These are phyloP conservation scores for Trifolium pratense DNA, from an alignment of 306 rosid genomes.

Conservation along the genomic window DNA sequence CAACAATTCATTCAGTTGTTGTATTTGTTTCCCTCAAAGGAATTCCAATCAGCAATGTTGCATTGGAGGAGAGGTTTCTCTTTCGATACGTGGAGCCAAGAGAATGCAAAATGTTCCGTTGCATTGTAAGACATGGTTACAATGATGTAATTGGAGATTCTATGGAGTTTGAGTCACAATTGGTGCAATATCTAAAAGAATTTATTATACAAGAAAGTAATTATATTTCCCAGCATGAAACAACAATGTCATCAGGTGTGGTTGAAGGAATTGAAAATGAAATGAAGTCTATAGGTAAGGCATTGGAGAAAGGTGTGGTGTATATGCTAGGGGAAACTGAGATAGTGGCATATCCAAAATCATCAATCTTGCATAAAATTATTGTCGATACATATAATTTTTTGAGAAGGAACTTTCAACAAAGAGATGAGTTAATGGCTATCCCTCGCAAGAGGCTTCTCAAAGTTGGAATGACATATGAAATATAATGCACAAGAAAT, in stretches of 20 bases:
- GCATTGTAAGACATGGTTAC: conserved; percentile 70
- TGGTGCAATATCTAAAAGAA: conserved; percentile 56
- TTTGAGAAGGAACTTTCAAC: conserved; percentile 62
- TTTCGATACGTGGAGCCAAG: conserved; percentile 63
- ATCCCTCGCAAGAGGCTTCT: conserved; percentile 58
- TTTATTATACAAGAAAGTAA: conserved; percentile 31
- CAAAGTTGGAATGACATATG: conserved; percentile 50
- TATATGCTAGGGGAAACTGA: conserved; percentile 63
- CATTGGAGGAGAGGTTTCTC: conserved; percentile 54
- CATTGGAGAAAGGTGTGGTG: conserved; percentile 58
- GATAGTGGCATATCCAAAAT: conserved; percentile 54
- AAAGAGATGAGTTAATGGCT: conserved; percentile 47
- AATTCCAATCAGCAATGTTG: conserved; percentile 57
- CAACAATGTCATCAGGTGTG: background rate
- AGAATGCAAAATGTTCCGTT: conserved; percentile 57
- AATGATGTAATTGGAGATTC: conserved; percentile 51
- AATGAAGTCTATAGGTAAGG: conserved; percentile 50
- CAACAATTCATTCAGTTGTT: conserved; percentile 60
- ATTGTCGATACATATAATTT: conserved; percentile 51
- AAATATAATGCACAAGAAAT: conserved; percentile 27
- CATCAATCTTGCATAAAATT: conserved; percentile 58
- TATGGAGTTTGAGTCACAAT: conserved; percentile 53
- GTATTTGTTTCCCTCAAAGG: conserved; percentile 66
- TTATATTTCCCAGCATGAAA: conserved; percentile 18
- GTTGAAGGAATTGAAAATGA: conserved; percentile 45